These are phyloP conservation scores for Byssoonygena ceratinophila DNA, from an alignment of 2,329 filamentous ascomycete species.

Conservation along the genomic window DNA sequence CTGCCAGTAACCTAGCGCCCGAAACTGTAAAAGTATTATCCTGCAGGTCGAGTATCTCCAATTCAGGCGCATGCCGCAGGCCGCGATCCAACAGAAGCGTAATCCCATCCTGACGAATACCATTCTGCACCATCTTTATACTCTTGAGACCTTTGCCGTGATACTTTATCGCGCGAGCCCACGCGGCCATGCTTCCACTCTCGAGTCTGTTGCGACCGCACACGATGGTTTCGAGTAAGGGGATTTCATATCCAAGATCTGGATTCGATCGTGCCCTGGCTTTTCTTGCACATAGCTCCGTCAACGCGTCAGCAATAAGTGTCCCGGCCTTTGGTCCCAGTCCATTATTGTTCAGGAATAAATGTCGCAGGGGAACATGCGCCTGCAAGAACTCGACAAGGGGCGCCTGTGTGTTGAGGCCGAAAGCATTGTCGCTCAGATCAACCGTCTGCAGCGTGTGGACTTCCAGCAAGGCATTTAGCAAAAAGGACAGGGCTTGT, in stretches of 20 bases:
- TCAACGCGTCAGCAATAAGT: slow-evolving; percentile 77
- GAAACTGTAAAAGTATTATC: slow-evolving; percentile 90
- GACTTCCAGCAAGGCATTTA: slow-evolving; percentile 76
- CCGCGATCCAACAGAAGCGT: slow-evolving; percentile 68
- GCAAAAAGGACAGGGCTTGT: slow-evolving; percentile 70
- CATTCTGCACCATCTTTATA: slow-evolving; percentile 97
- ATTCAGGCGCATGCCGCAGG: slow-evolving; percentile 55
- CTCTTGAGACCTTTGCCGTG: slow-evolving; percentile 66
- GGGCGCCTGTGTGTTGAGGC: slow-evolving; percentile 85
- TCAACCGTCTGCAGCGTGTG: slow-evolving; percentile 83
- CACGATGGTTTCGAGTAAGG: slow-evolving; percentile 87
- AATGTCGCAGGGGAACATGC: slow-evolving; percentile 81
- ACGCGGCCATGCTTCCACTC: slow-evolving; percentile 90
- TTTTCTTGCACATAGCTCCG: slow-evolving; percentile 73
- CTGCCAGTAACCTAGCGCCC: slow-evolving; percentile 68
- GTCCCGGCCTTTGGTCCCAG: slow-evolving; percentile 85
- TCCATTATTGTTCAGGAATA: slow-evolving; percentile 97
- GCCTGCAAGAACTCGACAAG: slow-evolving; percentile 82
- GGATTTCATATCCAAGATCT: slow-evolving; percentile 59
- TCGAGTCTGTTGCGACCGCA: slow-evolving; percentile 93
- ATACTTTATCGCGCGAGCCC: slow-evolving; percentile 76
- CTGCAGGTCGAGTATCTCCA: slow-evolving; percentile 78
- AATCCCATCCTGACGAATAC: slow-evolving; percentile 89
- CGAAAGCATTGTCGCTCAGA: slow-evolving; percentile 96
- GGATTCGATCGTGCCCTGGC: slow-evolving; percentile 52